phyloP scores from a whole-genome alignment of 2,329 filamentous ascomycete species.

The Cryphonectria carpinicola region DNA sequence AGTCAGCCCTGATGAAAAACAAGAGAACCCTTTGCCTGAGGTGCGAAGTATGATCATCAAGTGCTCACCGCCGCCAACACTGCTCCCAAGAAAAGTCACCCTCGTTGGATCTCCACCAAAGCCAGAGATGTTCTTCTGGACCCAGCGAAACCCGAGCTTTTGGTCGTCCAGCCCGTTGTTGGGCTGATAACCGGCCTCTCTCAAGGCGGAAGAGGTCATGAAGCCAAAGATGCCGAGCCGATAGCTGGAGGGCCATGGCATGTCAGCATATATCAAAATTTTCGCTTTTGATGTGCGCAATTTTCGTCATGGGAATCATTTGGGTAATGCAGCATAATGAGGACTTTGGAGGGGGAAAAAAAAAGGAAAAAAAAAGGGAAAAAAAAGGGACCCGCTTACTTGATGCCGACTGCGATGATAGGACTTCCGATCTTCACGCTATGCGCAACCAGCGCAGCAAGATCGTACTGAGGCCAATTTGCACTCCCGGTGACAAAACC shows the following conservation, averaged over 20 bases:
- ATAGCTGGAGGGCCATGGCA: slow-evolving; percentile 42
- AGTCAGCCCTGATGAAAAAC: neutral
- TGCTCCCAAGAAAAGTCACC: slow-evolving; percentile 48
- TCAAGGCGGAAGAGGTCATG: slow-evolving; percentile 52
- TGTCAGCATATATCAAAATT: neutral
- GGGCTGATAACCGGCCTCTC: slow-evolving; percentile 46
- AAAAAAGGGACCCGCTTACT: slow-evolving; percentile 39
- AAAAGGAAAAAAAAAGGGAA: too few species aligned
- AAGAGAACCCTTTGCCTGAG: neutral
- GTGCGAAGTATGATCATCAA: too few species aligned
- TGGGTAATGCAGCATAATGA: neutral
- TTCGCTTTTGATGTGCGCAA: neutral
- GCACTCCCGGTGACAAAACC: slow-evolving; percentile 53
- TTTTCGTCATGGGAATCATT: neutral
- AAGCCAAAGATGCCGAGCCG: slow-evolving; percentile 49
- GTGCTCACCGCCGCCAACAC: slow-evolving; percentile 50
- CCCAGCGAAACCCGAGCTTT: slow-evolving; percentile 39
- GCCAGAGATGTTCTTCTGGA: slow-evolving; percentile 38
- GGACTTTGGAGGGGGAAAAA: too few species aligned
- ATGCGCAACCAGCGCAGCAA: slow-evolving; percentile 48
- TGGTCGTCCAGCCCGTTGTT: slow-evolving; percentile 51
- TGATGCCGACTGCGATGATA: slow-evolving; percentile 50
- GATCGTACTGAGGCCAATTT: slow-evolving; percentile 57
- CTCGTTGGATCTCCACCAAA: slow-evolving; percentile 41
- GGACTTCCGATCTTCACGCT: slow-evolving; percentile 48